Base-by-base conservation (phyloP, 306 rosid genomes). In the Citrullus mucosospermus region DNA sequence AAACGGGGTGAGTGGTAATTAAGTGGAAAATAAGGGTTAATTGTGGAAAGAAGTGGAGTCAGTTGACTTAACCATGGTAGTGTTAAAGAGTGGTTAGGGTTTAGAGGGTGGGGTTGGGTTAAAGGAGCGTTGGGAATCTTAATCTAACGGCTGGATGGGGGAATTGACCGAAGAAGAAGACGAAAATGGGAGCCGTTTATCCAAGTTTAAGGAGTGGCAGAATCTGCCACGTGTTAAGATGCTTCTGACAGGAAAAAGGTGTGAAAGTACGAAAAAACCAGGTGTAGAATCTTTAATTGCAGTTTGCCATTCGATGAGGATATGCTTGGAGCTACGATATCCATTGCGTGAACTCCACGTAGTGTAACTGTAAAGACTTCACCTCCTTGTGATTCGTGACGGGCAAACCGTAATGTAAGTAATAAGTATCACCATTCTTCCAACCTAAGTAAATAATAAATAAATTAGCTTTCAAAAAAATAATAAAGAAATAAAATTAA, bases 91-190 rank as follows among this genome's bases (percentile, higher is more conserved):
- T 28, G 68, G 10, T 74, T 71, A 9, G 15, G 38, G 54, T 44
- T 18, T 28, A 16, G 5, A 57, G 1, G 38, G 25, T 9, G 70
- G 11, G 59, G 61, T 36, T 20, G 67, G 76, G 73, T 67, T 44
- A 22, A 8, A 20, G 73, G 61, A 58, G 18, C 61, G 82, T 86
- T 82, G 58, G 81, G 93, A 86, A 84, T 83, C 81, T 48, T 48
- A 71, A 90, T 89, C 90, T 76, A 89, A 93, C 93, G 97, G 98
- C 88, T 82, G 85, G 12, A 76, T 20, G 41, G 5, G 5, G 88
- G 81, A 34, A 78, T 58, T 38, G 87, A 85, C 85, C 43, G 62
- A 34, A 48, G n/a, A 55, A 62, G 67, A 60, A 38, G 86, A 85
- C 84, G 80, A 80, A 75, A 78, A 75, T n/a, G n/a, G 78, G 85